Evolutionary conservation across 306 rosid species (phyloP).

Genomic region (Cyclanthera cordifolia): DNA sequence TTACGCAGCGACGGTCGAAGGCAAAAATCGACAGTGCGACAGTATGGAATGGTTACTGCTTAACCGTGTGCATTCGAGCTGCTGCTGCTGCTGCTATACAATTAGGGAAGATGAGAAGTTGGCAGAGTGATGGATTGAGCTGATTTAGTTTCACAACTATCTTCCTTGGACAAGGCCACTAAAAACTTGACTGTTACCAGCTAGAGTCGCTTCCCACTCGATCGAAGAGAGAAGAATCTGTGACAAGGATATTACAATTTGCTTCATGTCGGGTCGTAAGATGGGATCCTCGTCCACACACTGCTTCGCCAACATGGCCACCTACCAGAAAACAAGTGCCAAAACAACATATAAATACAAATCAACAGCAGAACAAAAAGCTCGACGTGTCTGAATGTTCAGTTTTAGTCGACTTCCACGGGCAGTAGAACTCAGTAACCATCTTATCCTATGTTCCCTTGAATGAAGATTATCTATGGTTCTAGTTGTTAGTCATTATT

Average conservation of each 20-base stretch:
- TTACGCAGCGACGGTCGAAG: not conserved
- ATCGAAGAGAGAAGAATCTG: slow-evolving; percentile 78
- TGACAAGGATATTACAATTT: slow-evolving; percentile 75
- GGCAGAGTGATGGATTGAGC: slow-evolving; percentile 6
- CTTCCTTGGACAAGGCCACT: slow-evolving; percentile 99
- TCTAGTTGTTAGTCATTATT: not conserved
- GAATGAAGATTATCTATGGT: no score
- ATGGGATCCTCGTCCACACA: slow-evolving; percentile 94
- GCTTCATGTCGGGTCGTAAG: slow-evolving; percentile 83
- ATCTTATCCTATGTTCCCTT: not conserved
- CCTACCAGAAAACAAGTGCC: slow-evolving; percentile 24
- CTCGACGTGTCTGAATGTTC: not conserved
- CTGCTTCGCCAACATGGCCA: slow-evolving; percentile 82
- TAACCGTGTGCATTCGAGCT: not conserved
- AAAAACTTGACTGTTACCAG: slow-evolving; percentile 96
- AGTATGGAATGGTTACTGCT: not conserved
- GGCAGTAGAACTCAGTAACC: not conserved
- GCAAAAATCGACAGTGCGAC: not conserved
- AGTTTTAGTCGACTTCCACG: not conserved
- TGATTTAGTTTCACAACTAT: slow-evolving; percentile 25
- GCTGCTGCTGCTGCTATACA: slow-evolving; percentile 13
- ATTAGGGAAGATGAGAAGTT: not conserved
- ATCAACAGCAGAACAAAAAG: not conserved
- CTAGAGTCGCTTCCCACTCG: slow-evolving; percentile 99
- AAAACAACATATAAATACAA: slow-evolving; percentile 10